Conservation (phyloP, 257 asterid species). For the Eucommia ulmoides region DNA sequence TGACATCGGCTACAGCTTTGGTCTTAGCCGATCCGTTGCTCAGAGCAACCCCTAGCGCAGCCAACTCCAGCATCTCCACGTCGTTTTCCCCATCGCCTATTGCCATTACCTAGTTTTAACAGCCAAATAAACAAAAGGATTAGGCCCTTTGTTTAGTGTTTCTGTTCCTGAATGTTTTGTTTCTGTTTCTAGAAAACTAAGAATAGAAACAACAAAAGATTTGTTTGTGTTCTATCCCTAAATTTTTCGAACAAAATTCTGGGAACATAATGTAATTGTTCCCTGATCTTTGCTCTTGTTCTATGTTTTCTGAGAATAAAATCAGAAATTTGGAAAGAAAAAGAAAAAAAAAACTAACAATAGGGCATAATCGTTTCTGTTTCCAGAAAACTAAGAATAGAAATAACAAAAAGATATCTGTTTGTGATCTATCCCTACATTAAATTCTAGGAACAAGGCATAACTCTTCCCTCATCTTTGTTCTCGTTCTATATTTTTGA, state of each 20-base stretch:
- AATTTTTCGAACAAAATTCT: too few relatives aligned
- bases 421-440: too few relatives aligned
- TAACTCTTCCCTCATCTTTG: too few relatives aligned
- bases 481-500: too few relatives aligned
- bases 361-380: too few relatives aligned
- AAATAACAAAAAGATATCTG: too few relatives aligned
- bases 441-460: too few relatives aligned
- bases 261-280: background rate
- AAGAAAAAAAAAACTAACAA: too few relatives aligned
- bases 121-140: background rate
- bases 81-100: slow-evolving; percentile 98
- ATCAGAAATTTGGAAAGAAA: too few relatives aligned
- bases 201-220: background rate
- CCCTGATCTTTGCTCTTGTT: background rate
- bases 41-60: slow-evolving; percentile 78
- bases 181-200: background rate
- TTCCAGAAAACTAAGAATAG: too few relatives aligned
- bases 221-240: background rate
- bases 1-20: slow-evolving; percentile 72
- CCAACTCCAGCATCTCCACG: slow-evolving; percentile 91
- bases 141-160: too few relatives aligned
- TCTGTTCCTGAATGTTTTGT: background rate
- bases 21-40: slow-evolving; percentile 91
- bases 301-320: too few relatives aligned
- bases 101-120: slow-evolving; percentile 63